Conservation (phyloP, 2,329 filamentous ascomycete genomes). For the Exophiala sideris region DNA sequence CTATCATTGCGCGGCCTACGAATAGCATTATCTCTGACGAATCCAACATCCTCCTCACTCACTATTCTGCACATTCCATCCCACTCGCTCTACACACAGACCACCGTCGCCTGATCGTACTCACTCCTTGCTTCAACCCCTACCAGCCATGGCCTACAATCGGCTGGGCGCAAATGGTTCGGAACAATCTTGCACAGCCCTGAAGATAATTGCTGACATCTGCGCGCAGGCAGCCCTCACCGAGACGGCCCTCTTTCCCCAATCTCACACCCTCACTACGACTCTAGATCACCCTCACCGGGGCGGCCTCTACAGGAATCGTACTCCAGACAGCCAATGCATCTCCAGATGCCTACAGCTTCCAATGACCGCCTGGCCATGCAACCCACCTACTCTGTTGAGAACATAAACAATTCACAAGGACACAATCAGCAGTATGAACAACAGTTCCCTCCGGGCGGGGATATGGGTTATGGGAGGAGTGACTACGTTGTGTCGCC, state of each 20-base stretch:
- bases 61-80: conserved; percentile 14
- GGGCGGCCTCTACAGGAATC: conserved; percentile 65
- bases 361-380: conserved; percentile 71
- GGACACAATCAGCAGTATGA: conserved; percentile 60
- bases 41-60: too few relatives aligned
- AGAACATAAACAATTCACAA: conserved; percentile 63
- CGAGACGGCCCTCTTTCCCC: conserved; percentile 42
- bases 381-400: conserved; percentile 78
- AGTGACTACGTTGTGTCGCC: conserved; percentile 74
- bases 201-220: conserved; percentile 16
- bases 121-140: not conserved
- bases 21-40: too few relatives aligned
- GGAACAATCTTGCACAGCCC: not conserved
- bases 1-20: too few relatives aligned
- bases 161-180: conserved; percentile 60
- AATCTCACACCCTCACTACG: conserved; percentile 54
- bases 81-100: conserved; percentile 9
- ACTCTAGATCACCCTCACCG: conserved; percentile 68
- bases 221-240: conserved; percentile 30
- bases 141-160: conserved; percentile 64
- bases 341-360: conserved; percentile 67
- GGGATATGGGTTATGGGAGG: conserved; percentile 43
- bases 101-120: conserved; percentile 7
- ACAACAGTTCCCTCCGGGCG: conserved; percentile 36
- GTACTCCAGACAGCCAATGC: conserved; percentile 34